Percentiles rank a stretch among this genome's conserved stretches.
Conservation (phyloP, 495 filamentous ascomycete species). For the Penicillium coffeae region DNA sequence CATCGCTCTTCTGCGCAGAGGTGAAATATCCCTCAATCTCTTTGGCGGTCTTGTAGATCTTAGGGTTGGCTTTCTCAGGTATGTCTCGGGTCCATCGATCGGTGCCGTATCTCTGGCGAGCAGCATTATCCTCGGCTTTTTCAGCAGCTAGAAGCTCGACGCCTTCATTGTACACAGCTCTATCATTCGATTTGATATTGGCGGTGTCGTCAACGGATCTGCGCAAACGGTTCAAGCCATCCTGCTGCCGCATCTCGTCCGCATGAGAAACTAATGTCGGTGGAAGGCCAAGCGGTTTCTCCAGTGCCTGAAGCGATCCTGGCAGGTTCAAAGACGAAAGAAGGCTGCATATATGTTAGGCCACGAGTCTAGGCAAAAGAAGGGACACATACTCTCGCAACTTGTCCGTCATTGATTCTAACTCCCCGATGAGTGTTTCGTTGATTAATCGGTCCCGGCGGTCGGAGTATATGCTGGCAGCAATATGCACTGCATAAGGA, state of each 20-base stretch:
- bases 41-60: slow-evolving; percentile 67
- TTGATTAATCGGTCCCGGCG: slow-evolving; percentile 84
- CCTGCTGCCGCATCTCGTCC: slow-evolving; percentile 91
- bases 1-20: slow-evolving; percentile 78
- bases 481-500: slow-evolving; percentile 91
- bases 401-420: slow-evolving; percentile 76
- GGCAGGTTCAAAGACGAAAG: slow-evolving; percentile 83
- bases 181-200: slow-evolving; percentile 74
- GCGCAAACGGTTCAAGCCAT: slow-evolving; percentile 70
- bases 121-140: slow-evolving; percentile 72
- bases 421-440: slow-evolving; percentile 74
- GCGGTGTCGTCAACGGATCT: slow-evolving; percentile 80
- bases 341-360: slow-evolving; percentile 39
- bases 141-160: slow-evolving; percentile 72
- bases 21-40: slow-evolving; percentile 88
- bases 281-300: slow-evolving; percentile 92
- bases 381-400: slow-evolving; percentile 60
- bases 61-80: slow-evolving; percentile 64
- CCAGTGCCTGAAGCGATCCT: slow-evolving; percentile 87
- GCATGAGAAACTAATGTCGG: slow-evolving; percentile 80
- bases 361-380: neutral
- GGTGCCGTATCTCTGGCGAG: slow-evolving; percentile 79
- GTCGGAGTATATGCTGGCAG: slow-evolving; percentile 92
- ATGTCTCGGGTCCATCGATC: slow-evolving; percentile 74
- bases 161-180: slow-evolving; percentile 75